These are phyloP conservation scores for Rhodotorula sp. DNA, from an alignment of 1,284 basidiomycete genomes.

Conservation along the genomic window DNA sequence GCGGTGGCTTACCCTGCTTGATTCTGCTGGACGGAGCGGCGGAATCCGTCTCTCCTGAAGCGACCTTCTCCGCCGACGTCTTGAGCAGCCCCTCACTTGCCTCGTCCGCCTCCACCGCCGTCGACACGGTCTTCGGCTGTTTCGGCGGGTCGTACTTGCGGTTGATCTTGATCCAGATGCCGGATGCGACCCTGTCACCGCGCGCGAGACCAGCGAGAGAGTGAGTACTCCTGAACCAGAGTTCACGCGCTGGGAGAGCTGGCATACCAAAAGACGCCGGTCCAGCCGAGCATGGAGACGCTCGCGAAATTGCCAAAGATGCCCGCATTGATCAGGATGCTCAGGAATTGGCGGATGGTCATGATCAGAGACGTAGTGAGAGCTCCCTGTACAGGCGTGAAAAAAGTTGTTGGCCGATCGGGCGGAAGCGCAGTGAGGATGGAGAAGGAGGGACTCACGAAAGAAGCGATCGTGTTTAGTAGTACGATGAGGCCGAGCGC, in stretches of 20 bases:
- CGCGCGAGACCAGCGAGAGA: no score
- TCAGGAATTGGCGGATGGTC: conserved; percentile 43
- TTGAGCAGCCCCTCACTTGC: conserved; percentile 10
- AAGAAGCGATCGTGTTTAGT: conserved; percentile 42
- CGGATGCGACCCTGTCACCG: conserved; percentile 28
- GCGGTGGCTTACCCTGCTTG: not conserved
- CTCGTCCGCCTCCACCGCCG: not conserved
- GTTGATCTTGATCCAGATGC: conserved; percentile 41
- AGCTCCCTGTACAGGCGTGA: conserved; percentile 16
- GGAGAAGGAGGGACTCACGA: conserved; percentile 16
- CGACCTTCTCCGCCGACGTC: not conserved
- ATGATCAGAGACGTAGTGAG: conserved; percentile 36
- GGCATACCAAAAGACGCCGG: conserved; percentile 35
- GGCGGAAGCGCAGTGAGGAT: not conserved
- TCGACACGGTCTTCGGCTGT: conserved; percentile 5
- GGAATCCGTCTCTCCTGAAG: not conserved
- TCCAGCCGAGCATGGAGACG: conserved; percentile 36
- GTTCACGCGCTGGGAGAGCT: no score
- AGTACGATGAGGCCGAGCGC: conserved; percentile 42
- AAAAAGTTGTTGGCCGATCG: not conserved
- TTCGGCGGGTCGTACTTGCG: conserved; percentile 31
- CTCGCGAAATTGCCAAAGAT: conserved; percentile 40
- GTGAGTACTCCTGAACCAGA: no score
- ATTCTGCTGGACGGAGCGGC: not conserved
- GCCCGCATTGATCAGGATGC: conserved; percentile 41